Evolutionary conservation across 2,329 filamentous ascomycete genomes (phyloP).

Genomic region (Fusarium denticulatum): DNA sequence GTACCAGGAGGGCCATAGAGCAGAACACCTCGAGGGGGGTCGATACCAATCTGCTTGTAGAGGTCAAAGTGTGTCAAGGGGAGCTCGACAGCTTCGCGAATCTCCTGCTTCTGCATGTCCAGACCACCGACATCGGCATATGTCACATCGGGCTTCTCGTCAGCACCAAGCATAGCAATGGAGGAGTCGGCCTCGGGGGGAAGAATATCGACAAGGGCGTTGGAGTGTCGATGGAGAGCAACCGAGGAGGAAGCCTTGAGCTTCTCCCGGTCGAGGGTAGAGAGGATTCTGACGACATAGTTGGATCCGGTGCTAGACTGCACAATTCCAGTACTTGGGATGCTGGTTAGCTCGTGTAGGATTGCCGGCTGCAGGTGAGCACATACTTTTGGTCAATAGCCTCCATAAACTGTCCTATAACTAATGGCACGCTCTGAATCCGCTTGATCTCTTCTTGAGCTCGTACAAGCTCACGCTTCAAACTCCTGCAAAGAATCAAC

Average conservation of each 20-base stretch:
- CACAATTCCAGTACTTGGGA: constrained; percentile 90
- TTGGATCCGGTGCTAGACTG: constrained; percentile 98
- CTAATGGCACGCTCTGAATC: constrained; percentile 96
- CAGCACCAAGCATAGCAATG: constrained; percentile 95
- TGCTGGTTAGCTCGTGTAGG: constrained; percentile 6
- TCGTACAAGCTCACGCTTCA: constrained; percentile 96
- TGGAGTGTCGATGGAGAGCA: constrained; percentile 96
- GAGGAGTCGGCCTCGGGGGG: constrained; percentile 99
- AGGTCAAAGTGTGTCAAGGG: constrained; percentile 97
- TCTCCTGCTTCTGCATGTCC: constrained; percentile 99
- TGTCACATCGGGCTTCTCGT: constrained; percentile 98
- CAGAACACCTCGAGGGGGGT: constrained; percentile 94
- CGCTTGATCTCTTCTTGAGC: constrained; percentile 99
- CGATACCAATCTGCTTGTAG: constrained; percentile 99
- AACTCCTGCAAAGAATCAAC: constrained; percentile 67
- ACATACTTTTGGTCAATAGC: constrained; percentile 97
- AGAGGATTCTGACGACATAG: constrained; percentile 98
- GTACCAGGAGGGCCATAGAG: constrained; percentile 96
- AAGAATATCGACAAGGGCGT: constrained; percentile 96
- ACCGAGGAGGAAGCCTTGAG: constrained; percentile 98
- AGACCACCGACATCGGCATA: constrained; percentile 97
- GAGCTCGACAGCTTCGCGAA: constrained; percentile 95
- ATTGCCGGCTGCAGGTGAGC: background rate
- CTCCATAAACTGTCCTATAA: constrained; percentile 99
- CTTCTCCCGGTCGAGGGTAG: constrained; percentile 96